Evolutionary conservation across 2,329 filamentous ascomycete genomes (phyloP), one percentile per base, ranked within the genome.

Genomic region (Colletotrichum spinosum): DNA sequence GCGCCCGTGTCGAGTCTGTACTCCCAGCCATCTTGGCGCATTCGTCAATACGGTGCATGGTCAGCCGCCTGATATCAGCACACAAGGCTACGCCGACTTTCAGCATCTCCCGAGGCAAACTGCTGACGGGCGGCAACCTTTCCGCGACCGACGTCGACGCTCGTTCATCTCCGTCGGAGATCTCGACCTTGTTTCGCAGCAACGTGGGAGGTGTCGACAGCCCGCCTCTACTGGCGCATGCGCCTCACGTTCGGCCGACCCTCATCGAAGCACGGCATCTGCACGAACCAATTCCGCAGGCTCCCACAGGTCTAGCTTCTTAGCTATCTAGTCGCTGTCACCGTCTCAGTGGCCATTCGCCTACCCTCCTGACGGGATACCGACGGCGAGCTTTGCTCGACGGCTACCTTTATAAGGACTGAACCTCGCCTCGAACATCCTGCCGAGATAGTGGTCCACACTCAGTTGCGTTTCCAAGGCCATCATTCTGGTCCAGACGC

Each of bases 271-370:
- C 38, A 39, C 60, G 35, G 55, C 39, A 42, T 52, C 48, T 53
- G 25, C 48, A 58, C 48, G 53, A 57, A 50, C 48, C 25, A 39
- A 39, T 17, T 38, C 10, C 17, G 13, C 35, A 38, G n/a, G 45
- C 45, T 46, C 46, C 45, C 51, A 42, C 42, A 35, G 37, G n/a
- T 41, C 39, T 55, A 55, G 44, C 42, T 25, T 55, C 42, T 50
- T 9, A 15, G 48, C 49, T 25, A 37, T 53, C 55, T 52, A 37
- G 60, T 38, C 11, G 39, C 37, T 64, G 60, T 60, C 49, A 50
- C 25, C 37, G 45, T 50, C 51, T 41, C 50, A 25, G 50, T 65
- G 55, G 44, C 45, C 60, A 65, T 45, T 34, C 60, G 50, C 10
- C 55, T 45, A 42, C 38, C 39, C 55, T 54, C n/a, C 11, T 55